Evolutionary conservation across 257 asterid genomes (phyloP).

Genomic region (Nicotiana benthamiana): DNA sequence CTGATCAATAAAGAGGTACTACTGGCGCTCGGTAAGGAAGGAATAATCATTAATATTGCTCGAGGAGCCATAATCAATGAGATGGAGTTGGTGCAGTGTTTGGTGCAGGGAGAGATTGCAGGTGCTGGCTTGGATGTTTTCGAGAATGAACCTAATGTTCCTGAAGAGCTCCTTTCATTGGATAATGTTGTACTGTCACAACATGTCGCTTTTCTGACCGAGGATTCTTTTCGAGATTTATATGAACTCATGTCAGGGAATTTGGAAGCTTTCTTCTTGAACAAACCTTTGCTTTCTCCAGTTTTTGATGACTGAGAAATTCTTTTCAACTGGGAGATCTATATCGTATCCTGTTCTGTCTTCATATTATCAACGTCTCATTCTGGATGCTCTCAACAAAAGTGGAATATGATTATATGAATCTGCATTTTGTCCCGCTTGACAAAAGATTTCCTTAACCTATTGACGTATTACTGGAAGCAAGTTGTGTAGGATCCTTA

Average conservation of each 20-base stretch:
- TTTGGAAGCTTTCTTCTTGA: constrained; percentile 32
- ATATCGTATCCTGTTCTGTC: not conserved
- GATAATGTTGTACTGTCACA: constrained; percentile 62
- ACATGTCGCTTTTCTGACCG: constrained; percentile 31
- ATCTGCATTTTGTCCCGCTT: not conserved
- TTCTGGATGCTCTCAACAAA: not conserved
- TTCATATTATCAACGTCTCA: not conserved
- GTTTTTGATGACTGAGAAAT: constrained; percentile 5
- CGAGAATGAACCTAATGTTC: constrained; percentile 35
- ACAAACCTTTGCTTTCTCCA: constrained; percentile 25
- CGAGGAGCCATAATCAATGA: constrained; percentile 52
- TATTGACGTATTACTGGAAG: not conserved
- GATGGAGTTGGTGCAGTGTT: constrained; percentile 26
- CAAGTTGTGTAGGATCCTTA: not conserved
- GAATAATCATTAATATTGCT: constrained; percentile 54
- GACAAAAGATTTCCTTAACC: not conserved
- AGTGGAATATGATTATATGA: not conserved
- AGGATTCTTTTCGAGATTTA: constrained; percentile 16
- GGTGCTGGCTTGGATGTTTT: constrained; percentile 42
- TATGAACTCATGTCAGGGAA: constrained; percentile 16
- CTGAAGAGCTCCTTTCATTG: constrained; percentile 25
- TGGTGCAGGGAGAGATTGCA: constrained; percentile 25
- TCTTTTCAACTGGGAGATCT: not conserved
- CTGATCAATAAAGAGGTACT: constrained; percentile 54
- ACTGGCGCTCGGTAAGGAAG: constrained; percentile 49